phyloP scores from a whole-genome alignment of 2,329 filamentous ascomycete species.

The Aspergillus caelatus region DNA sequence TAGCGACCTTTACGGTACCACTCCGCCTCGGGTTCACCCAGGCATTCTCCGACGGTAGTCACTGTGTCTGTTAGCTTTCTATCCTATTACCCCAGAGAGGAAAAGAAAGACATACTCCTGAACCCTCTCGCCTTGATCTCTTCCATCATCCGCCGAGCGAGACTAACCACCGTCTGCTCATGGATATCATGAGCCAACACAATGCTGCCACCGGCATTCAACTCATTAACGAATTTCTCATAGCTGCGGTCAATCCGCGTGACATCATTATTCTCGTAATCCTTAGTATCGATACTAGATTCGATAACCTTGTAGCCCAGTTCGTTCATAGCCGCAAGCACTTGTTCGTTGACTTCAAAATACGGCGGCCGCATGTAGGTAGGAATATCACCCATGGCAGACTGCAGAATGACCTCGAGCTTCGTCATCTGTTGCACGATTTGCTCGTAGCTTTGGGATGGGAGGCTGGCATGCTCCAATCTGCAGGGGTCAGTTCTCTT shows the following conservation, averaged over 20 bases:
- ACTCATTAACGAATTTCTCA: constrained; percentile 33
- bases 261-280: constrained; percentile 42
- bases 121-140: constrained; percentile 47
- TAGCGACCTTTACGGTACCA: constrained; percentile 50
- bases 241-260: constrained; percentile 32
- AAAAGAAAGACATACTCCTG: constrained; percentile 25
- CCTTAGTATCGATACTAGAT: constrained; percentile 47
- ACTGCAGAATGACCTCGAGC: constrained; percentile 43
- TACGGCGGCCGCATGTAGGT: constrained; percentile 55
- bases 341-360: constrained; percentile 36
- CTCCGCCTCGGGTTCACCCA: constrained; percentile 54
- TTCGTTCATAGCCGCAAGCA: constrained; percentile 39
- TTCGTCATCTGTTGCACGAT: constrained; percentile 44
- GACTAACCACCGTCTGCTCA: constrained; percentile 35
- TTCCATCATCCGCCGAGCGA: constrained; percentile 38
- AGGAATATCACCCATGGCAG: constrained; percentile 48
- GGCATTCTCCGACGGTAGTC: constrained; percentile 61
- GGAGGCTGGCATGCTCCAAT: constrained; percentile 45
- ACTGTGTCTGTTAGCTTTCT: constrained; percentile 29
- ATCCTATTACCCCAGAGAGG: not conserved
- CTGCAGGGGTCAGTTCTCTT: constrained; percentile 19
- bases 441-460: constrained; percentile 32
- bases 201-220: constrained; percentile 37
- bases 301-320: constrained; percentile 51
- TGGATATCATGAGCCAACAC: constrained; percentile 44